Evolutionary conservation across 371 early-diverging fungal genomes (phyloP), one percentile per base, ranked within the genome.

Genomic region (Apophysomyces variabilis): DNA sequence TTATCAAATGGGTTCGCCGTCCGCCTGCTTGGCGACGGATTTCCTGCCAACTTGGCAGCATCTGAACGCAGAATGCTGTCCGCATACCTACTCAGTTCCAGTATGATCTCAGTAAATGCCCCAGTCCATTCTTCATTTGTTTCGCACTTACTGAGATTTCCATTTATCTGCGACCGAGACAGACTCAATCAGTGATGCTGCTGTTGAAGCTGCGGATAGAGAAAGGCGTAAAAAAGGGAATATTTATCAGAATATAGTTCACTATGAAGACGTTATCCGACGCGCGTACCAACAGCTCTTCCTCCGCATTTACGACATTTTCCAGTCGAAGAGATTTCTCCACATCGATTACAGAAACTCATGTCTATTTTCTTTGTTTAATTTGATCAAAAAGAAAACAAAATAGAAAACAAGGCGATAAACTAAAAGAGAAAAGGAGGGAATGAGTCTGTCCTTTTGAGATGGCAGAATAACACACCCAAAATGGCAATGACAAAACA

Each of bases 311-410:
- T 80, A 41, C 78, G 64, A 62, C 87, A 87, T 70, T 84, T 87
- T 65, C 82, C 79, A 21, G 69, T 74, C 36, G 72, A 54, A 26
- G 78, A 71, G 47, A 87, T 81, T 54, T 87, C 85, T 44, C 87
- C 87, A 64, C 87, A 87, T 36, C 84, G 85, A 68, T 80, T 80
- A 70, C 87, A 87, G 67, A 82, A 87, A 21, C 85, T 80, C 87
- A 87, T 87, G 13, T 21, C 32, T 26, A 26, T 69, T 41, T 43
- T 60, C 14, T 60, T 47, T 67, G 38, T 57, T 44, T 43, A 60
- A 57, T 60, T 47, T 38, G 26, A 65, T 57, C 38, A 35, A 43
- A 62, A 63, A 44, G 38, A 65, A 47, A 47, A 64, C 56, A 50
- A 66, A 67, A 32, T 38, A 44, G 61, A 60, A 66, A 65, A 65